These are phyloP conservation scores for Cochlearia excelsa DNA, from an alignment of 345 rosid species.

Conservation along the genomic window DNA sequence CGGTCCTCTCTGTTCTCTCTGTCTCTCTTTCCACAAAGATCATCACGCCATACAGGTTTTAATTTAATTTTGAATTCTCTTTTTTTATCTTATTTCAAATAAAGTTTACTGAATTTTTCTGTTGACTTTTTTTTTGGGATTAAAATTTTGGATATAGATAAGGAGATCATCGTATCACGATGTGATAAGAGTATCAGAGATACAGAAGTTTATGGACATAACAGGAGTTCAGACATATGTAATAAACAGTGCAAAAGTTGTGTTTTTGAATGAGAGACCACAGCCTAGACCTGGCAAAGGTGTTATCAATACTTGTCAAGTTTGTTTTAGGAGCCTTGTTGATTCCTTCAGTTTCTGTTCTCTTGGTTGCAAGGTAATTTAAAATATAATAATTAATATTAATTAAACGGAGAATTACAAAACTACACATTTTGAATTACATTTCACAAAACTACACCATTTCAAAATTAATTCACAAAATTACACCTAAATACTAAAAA, in stretches of 20 bases:
- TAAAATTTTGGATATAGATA: slow-evolving; percentile 46
- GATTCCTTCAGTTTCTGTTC: slow-evolving; percentile 98
- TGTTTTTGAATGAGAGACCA: slow-evolving; percentile 94
- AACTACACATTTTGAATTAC: no score
- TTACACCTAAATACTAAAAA: no score
- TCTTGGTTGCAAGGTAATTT: slow-evolving; percentile 87
- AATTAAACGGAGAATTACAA: no score
- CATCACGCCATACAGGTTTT: slow-evolving; percentile 83
- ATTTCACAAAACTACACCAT: no score
- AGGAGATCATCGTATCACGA: slow-evolving; percentile 98
- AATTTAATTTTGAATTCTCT: not conserved
- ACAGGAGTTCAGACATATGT: slow-evolving; percentile 85
- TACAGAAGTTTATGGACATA: slow-evolving; percentile 83
- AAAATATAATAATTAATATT: not conserved
- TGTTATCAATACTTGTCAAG: slow-evolving; percentile 84
- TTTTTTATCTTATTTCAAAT: not conserved
- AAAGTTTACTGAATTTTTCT: no score
- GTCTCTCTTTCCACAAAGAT: slow-evolving; percentile 67
- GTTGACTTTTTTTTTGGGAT: no score
- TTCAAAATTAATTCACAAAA: no score
- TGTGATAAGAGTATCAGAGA: slow-evolving; percentile 88
- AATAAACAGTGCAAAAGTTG: slow-evolving; percentile 39
- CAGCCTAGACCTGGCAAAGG: slow-evolving; percentile 99
- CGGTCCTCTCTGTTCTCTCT: slow-evolving; percentile 81
- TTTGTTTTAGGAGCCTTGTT: slow-evolving; percentile 86